Evolutionary conservation across 1,139 yeast species (phyloP).

Genomic region (Zygoascus sp.): DNA sequence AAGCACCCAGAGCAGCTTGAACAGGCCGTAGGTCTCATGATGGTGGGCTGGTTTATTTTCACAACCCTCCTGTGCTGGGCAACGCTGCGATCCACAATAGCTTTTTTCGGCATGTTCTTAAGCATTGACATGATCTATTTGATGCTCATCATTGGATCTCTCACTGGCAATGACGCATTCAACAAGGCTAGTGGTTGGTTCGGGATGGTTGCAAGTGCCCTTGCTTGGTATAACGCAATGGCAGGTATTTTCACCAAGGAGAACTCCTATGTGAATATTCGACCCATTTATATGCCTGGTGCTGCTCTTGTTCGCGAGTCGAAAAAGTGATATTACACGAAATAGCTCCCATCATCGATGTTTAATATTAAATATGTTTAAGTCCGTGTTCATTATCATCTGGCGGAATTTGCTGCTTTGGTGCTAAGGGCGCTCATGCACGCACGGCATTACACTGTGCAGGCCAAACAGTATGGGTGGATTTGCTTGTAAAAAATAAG

Average conservation of each 20-base stretch:
- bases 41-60: slow-evolving; percentile 77
- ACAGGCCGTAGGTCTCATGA: slow-evolving; percentile 67
- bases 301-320: too few species aligned
- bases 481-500: too few species aligned
- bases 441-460: too few species aligned
- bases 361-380: too few species aligned
- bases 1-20: slow-evolving; percentile 36
- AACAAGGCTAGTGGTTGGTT: slow-evolving; percentile 74
- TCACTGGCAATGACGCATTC: slow-evolving; percentile 40
- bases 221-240: slow-evolving; percentile 86
- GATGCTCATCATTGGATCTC: slow-evolving; percentile 58
- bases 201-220: slow-evolving; percentile 70
- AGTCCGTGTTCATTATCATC: too few species aligned
- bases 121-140: slow-evolving; percentile 63
- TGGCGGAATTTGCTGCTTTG: too few species aligned
- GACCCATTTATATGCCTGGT: slow-evolving; percentile 41
- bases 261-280: slow-evolving; percentile 61
- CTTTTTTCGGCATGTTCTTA: slow-evolving; percentile 65
- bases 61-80: slow-evolving; percentile 62
- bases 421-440: too few species aligned
- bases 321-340: too few species aligned
- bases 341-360: too few species aligned
- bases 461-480: too few species aligned
- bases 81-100: slow-evolving; percentile 76
- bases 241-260: slow-evolving; percentile 75